A percentile compares a stretch with the other conserved stretches of the same genome.
phyloP scores from a whole-genome alignment of 371 early-diverging fungal genomes.

The Gilbertella persicaria region DNA sequence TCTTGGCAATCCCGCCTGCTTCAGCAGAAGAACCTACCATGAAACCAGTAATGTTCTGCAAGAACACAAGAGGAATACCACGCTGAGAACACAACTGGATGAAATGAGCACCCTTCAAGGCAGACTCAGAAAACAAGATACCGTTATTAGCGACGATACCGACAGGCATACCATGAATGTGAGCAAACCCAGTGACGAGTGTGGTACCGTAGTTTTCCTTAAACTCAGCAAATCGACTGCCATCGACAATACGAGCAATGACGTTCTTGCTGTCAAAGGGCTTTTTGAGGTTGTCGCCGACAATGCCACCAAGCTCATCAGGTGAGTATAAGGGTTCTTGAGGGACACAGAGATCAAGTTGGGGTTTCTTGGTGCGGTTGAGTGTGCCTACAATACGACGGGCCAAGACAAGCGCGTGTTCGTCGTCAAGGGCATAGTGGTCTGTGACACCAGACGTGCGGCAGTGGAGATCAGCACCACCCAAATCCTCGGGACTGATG shows the following conservation, averaged over 20 bases:
- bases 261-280: conserved; percentile 94
- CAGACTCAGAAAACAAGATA: conserved; percentile 94
- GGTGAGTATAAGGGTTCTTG: conserved; percentile 88
- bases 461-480: conserved; percentile 97
- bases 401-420: conserved; percentile 88
- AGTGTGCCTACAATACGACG: conserved; percentile 86
- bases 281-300: conserved; percentile 90
- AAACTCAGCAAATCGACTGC: conserved; percentile 92
- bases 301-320: conserved; percentile 92
- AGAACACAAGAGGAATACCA: conserved; percentile 90
- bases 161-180: conserved; percentile 91
- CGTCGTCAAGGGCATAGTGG: conserved; percentile 91
- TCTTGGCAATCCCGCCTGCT: conserved; percentile 97
- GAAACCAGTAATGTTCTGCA: conserved; percentile 97
- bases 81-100: conserved; percentile 95
- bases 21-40: conserved; percentile 98
- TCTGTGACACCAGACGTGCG: conserved; percentile 95
- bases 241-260: conserved; percentile 96
- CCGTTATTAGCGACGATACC: conserved; percentile 99
- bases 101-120: conserved; percentile 97
- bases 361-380: conserved; percentile 74
- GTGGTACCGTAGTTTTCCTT: conserved; percentile 93
- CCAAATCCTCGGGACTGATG: conserved; percentile 93
- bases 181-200: conserved; percentile 94
- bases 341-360: conserved; percentile 50